These are phyloP conservation scores for Polygonum aviculare DNA, from an alignment of 148 eudicot species.

Conservation along the genomic window DNA sequence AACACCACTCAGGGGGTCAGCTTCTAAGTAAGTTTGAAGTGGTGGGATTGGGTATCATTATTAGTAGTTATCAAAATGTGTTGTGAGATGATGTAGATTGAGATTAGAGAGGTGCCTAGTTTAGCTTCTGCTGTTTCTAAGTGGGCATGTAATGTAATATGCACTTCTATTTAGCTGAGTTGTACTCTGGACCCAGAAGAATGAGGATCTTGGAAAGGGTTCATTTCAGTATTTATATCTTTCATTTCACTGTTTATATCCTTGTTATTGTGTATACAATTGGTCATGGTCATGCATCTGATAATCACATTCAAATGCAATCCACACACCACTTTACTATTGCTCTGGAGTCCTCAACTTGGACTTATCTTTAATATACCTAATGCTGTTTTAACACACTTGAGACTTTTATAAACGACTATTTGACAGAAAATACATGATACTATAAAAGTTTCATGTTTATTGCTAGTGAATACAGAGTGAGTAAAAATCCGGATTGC, in stretches of 20 bases:
- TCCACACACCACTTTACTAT: no score
- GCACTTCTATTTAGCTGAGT: neutral
- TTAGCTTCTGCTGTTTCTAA: neutral
- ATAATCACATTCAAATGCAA: no score
- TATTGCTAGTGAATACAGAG: no score
- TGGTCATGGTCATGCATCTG: no score
- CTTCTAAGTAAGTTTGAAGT: neutral
- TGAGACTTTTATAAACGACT: no score
- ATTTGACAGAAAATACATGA: no score
- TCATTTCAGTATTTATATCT: neutral
- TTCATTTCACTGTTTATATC: neutral
- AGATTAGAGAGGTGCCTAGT: neutral
- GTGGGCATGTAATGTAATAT: neutral
- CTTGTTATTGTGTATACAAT: no score
- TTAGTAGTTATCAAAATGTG: neutral
- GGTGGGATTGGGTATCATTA: neutral
- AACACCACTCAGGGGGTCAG: neutral
- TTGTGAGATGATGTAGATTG: conserved; percentile 1
- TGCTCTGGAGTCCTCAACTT: no score
- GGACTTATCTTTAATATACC: no score
- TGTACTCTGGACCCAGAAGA: neutral
- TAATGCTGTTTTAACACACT: no score
- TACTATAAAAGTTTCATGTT: no score
- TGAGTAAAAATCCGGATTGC: no score
- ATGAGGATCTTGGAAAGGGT: neutral